These are phyloP conservation scores for Ustilago esculenta DNA, from an alignment of 1,284 basidiomycete species.

Conservation along the genomic window DNA sequence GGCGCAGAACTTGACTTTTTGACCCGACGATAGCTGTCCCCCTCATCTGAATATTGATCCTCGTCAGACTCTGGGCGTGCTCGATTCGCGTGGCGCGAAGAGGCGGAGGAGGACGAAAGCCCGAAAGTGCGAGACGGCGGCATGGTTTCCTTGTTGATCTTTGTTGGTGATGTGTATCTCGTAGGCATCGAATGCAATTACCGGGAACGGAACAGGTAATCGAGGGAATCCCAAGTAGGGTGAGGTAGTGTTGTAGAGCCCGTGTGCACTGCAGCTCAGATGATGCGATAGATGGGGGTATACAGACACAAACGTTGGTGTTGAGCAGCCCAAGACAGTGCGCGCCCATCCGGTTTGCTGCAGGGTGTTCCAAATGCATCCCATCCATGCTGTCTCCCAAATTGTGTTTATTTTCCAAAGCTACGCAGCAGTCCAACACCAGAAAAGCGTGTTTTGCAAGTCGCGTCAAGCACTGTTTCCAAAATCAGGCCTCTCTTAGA, in stretches of 20 bases:
- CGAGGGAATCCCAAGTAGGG: too few relatives aligned
- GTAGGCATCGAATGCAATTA: background rate
- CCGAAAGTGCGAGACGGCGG: constrained; percentile 32
- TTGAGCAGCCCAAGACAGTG: background rate
- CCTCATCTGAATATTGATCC: constrained; percentile 20
- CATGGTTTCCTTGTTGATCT: constrained; percentile 16
- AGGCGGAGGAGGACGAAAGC: constrained; percentile 33
- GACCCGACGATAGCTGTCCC: constrained; percentile 19
- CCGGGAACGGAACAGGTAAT: too few relatives aligned
- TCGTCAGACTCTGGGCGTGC: constrained; percentile 24
- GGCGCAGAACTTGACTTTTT: constrained; percentile 23
- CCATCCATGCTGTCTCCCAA: background rate
- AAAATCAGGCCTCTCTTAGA: background rate
- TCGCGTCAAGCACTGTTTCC: background rate
- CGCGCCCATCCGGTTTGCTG: background rate
- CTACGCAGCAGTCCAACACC: background rate
- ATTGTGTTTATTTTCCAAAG: constrained; percentile 4
- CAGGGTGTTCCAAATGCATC: background rate
- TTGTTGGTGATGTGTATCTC: background rate
- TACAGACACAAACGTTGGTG: constrained; percentile 4
- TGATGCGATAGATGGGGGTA: background rate
- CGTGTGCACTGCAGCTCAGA: too few relatives aligned
- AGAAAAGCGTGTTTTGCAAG: background rate
- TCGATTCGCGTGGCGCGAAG: constrained; percentile 24
- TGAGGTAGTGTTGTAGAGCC: too few relatives aligned